Conservation (phyloP, 371 early-diverging fungal species). For the Mucor plumbeus region DNA sequence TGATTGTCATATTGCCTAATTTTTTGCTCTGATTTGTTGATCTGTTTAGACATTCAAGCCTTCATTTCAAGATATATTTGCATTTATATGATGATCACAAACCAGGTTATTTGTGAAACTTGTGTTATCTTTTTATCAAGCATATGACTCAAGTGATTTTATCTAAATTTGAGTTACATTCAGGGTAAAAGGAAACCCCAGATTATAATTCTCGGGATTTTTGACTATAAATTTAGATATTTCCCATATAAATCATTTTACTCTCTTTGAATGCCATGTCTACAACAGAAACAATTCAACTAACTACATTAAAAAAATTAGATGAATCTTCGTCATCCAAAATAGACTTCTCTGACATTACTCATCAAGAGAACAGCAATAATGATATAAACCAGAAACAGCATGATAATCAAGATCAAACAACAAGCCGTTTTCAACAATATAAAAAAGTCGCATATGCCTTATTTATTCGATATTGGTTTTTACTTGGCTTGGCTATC, state of each 20-base stretch:
- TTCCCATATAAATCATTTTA: background rate
- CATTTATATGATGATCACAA: too few species aligned
- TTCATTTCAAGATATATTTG: too few species aligned
- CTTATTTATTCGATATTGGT: constrained; percentile 49
- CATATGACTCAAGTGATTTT: constrained; percentile 2
- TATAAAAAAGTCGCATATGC: background rate
- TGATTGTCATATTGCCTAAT: background rate
- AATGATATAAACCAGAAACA: background rate
- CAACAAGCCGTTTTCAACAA: background rate
- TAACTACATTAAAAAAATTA: background rate
- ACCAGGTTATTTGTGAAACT: too few species aligned
- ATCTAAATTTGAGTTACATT: too few species aligned
- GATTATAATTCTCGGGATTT: too few species aligned
- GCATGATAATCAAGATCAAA: background rate
- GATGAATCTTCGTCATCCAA: background rate
- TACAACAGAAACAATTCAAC: constrained; percentile 7
- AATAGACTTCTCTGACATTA: background rate
- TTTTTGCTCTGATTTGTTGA: too few species aligned
- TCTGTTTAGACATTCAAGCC: too few species aligned
- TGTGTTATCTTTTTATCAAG: too few species aligned
- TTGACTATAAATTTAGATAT: background rate
- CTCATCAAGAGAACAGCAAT: background rate
- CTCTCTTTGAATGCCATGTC: background rate
- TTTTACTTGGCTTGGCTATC: constrained; percentile 63
- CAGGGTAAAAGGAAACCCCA: too few species aligned